These are phyloP conservation scores for Cytidiella melzeri DNA, from an alignment of 768 basidiomycete species.

Conservation along the genomic window DNA sequence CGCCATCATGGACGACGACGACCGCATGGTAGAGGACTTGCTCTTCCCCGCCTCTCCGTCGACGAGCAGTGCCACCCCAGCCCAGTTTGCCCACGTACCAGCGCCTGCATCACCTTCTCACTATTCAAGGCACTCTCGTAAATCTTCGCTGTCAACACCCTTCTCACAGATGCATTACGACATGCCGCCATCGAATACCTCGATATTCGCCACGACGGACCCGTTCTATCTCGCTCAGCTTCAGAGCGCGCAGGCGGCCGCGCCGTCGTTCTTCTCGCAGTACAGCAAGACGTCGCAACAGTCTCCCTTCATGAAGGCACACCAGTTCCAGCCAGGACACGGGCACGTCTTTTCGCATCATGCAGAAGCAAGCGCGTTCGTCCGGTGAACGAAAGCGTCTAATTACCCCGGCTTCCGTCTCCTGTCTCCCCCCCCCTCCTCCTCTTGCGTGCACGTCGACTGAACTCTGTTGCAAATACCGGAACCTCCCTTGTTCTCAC, in stretches of 20 bases:
- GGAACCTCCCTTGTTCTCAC: no score
- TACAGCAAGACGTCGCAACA: constrained; percentile 32
- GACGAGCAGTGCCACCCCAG: constrained; percentile 6
- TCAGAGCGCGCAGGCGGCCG: constrained; percentile 28
- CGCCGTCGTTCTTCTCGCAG: constrained; percentile 32
- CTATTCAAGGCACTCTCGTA: constrained; percentile 20
- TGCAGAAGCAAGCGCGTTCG: constrained; percentile 1
- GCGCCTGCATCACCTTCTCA: constrained; percentile 13
- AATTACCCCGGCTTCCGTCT: neutral
- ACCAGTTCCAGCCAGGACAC: neutral
- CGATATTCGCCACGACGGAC: constrained; percentile 39
- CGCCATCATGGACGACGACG: constrained; percentile 39
- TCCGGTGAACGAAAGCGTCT: neutral
- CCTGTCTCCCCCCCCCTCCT: no score
- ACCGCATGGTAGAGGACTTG: constrained; percentile 41
- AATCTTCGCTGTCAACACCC: constrained; percentile 12
- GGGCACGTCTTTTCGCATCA: constrained; percentile 8
- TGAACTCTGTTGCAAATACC: no score
- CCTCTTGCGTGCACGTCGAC: no score
- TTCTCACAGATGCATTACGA: constrained; percentile 16
- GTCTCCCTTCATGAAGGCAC: constrained; percentile 31
- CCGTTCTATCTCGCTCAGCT: constrained; percentile 43
- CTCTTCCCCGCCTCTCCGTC: constrained; percentile 29
- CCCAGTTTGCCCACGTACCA: constrained; percentile 5
- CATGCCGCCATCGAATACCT: constrained; percentile 23